Evolutionary conservation across 352 stramenopile species (phyloP).

Genomic region (Plasmopara halstedii): DNA sequence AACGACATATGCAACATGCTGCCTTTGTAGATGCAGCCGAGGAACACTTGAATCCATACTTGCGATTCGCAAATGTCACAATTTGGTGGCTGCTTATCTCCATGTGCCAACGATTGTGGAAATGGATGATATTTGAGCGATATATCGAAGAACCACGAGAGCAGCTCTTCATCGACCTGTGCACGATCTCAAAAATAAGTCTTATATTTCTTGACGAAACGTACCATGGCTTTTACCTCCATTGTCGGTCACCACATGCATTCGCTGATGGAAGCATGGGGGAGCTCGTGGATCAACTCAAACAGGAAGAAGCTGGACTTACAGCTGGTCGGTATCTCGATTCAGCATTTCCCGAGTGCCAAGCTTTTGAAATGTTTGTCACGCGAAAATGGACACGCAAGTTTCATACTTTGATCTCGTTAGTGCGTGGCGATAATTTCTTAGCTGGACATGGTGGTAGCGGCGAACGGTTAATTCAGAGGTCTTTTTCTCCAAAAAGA

Average conservation of each 20-base stretch:
- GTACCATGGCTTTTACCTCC: slow-evolving; percentile 93
- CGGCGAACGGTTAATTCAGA: slow-evolving; percentile 19
- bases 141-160: slow-evolving; percentile 65
- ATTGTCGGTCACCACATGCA: slow-evolving; percentile 90
- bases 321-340: slow-evolving; percentile 82
- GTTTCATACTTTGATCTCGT: slow-evolving; percentile 55
- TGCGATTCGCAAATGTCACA: slow-evolving; percentile 86
- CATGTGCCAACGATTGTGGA: slow-evolving; percentile 77
- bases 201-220: slow-evolving; percentile 88
- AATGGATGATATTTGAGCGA: slow-evolving; percentile 82
- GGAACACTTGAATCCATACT: slow-evolving; percentile 69
- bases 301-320: slow-evolving; percentile 85
- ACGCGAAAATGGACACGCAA: slow-evolving; percentile 81
- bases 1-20: slow-evolving; percentile 39
- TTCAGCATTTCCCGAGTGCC: slow-evolving; percentile 68
- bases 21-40: slow-evolving; percentile 4
- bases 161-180: slow-evolving; percentile 89
- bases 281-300: slow-evolving; percentile 87
- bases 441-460: slow-evolving; percentile 8
- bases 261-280: slow-evolving; percentile 90
- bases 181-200: slow-evolving; percentile 90
- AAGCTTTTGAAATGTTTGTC: slow-evolving; percentile 90
- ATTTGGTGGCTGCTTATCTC: slow-evolving; percentile 82
- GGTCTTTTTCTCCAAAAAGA: slow-evolving; percentile 22
- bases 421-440: slow-evolving; percentile 22